These are phyloP conservation scores for Nannizzia gypsea DNA, from an alignment of 2,329 filamentous ascomycete genomes.

Conservation along the genomic window DNA sequence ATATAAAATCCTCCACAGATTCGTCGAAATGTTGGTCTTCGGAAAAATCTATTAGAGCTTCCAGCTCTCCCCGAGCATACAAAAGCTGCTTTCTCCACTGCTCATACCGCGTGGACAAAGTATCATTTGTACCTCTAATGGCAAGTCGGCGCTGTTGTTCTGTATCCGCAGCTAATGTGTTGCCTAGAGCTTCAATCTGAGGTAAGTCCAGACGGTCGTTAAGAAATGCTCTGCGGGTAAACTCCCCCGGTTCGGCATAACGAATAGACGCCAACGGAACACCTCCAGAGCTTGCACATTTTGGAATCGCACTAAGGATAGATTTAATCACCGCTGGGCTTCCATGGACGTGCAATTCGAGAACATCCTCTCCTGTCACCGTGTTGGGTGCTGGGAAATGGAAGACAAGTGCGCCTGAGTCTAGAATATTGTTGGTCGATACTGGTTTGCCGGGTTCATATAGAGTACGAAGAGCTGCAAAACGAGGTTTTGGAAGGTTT, in stretches of 20 bases:
- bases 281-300: slow-evolving; percentile 14
- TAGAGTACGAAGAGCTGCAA: slow-evolving; percentile 63
- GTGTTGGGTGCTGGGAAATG: slow-evolving; percentile 72
- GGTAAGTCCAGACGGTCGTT: slow-evolving; percentile 76
- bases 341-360: slow-evolving; percentile 92
- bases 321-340: slow-evolving; percentile 80
- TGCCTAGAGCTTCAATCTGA: slow-evolving; percentile 58
- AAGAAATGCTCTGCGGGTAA: slow-evolving; percentile 82
- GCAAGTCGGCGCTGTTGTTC: slow-evolving; percentile 86
- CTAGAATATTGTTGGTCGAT: slow-evolving; percentile 42
- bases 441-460: slow-evolving; percentile 44
- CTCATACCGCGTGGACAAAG: slow-evolving; percentile 66
- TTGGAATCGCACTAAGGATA: slow-evolving; percentile 64
- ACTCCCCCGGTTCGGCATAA: slow-evolving; percentile 90
- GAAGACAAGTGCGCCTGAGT: slow-evolving; percentile 67
- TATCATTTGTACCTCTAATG: slow-evolving; percentile 61
- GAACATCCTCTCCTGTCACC: slow-evolving; percentile 81
- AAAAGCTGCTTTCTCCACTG: slow-evolving; percentile 66
- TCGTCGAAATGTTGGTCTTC: slow-evolving; percentile 98
- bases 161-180: slow-evolving; percentile 56
- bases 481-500: slow-evolving; percentile 45
- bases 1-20: slow-evolving; percentile 58
- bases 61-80: slow-evolving; percentile 75
- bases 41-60: slow-evolving; percentile 92
- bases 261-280: slow-evolving; percentile 41